phyloP scores from a whole-genome alignment of 2,329 filamentous ascomycete genomes.

The Aspergillus piperis region DNA sequence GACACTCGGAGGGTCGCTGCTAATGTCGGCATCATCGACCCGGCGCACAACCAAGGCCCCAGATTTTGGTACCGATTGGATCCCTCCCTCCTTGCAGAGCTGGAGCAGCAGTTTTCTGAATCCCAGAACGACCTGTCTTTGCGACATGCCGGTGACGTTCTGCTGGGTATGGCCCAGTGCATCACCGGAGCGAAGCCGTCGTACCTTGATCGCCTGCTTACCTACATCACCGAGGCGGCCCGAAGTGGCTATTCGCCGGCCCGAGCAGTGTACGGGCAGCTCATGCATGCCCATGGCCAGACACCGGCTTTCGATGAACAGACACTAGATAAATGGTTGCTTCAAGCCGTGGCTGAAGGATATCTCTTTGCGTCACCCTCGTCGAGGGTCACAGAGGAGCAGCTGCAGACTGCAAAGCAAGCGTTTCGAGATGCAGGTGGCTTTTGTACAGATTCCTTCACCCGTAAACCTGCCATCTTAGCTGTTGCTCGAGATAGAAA shows the following conservation, averaged over 20 bases:
- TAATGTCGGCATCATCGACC: constrained; percentile 26
- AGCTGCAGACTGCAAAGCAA: constrained; percentile 19
- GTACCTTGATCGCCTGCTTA: constrained; percentile 26
- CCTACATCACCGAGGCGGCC: constrained; percentile 26
- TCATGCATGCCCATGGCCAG: constrained; percentile 26
- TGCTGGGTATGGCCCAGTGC: constrained; percentile 30
- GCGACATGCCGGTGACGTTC: constrained; percentile 24
- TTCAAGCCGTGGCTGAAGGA: constrained; percentile 28
- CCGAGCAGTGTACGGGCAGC: constrained; percentile 28
- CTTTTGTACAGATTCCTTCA: constrained; percentile 27
- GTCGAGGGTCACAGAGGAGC: neutral
- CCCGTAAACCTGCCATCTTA: constrained; percentile 20
- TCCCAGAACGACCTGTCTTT: constrained; percentile 15
- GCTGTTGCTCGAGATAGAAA: constrained; percentile 11
- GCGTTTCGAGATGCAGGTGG: constrained; percentile 26
- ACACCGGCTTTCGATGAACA: constrained; percentile 19
- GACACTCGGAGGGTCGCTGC: constrained; percentile 5
- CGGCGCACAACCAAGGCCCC: constrained; percentile 31
- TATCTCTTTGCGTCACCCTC: constrained; percentile 22
- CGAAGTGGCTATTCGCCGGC: constrained; percentile 26
- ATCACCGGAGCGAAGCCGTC: constrained; percentile 26
- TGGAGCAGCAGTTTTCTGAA: constrained; percentile 26
- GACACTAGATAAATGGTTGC: constrained; percentile 23
- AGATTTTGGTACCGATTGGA: constrained; percentile 32
- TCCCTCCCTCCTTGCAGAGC: constrained; percentile 23